Conservation (phyloP, 1,139 yeast genomes). For the Nakaseomyces kungkrabaensis region DNA sequence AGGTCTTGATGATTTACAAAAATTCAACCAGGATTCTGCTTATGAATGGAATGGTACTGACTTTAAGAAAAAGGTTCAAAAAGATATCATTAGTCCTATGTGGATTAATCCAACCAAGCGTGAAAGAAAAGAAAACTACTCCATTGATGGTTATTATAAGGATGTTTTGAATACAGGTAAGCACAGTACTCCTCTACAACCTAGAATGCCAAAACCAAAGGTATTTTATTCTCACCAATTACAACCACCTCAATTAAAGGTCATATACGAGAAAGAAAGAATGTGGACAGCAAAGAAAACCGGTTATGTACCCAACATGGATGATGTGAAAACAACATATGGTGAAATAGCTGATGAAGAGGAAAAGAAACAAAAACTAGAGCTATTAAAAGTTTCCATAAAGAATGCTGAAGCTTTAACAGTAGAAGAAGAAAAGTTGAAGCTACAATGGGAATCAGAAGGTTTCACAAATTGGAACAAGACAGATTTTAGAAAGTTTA, state of each 20-base stretch:
- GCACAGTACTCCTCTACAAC: slow-evolving; percentile 47
- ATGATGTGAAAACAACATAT: slow-evolving; percentile 33
- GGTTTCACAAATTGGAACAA: slow-evolving; percentile 65
- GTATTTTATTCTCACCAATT: slow-evolving; percentile 67
- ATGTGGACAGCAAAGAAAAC: slow-evolving; percentile 31
- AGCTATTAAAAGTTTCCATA: slow-evolving; percentile 51
- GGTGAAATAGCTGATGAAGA: slow-evolving; percentile 32
- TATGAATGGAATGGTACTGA: slow-evolving; percentile 84
- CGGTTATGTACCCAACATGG: slow-evolving; percentile 27
- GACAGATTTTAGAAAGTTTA: slow-evolving; percentile 60
- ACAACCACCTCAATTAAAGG: slow-evolving; percentile 50
- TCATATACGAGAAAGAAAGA: slow-evolving; percentile 57
- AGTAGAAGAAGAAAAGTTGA: slow-evolving; percentile 53
- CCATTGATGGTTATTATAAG: slow-evolving; percentile 69
- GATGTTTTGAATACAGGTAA: slow-evolving; percentile 64
- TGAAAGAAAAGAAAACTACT: slow-evolving; percentile 70
- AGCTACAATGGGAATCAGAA: slow-evolving; percentile 42
- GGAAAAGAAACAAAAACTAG: slow-evolving; percentile 38
- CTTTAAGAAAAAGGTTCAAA: slow-evolving; percentile 54
- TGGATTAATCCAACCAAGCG: slow-evolving; percentile 73
- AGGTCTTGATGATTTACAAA: slow-evolving; percentile 87
- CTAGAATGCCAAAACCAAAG: slow-evolving; percentile 53
- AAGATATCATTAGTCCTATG: slow-evolving; percentile 32
- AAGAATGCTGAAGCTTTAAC: slow-evolving; percentile 56
- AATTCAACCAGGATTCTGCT: slow-evolving; percentile 55